phyloP scores from a whole-genome alignment of 352 stramenopile genomes.

The Pythium scleroteichum region DNA sequence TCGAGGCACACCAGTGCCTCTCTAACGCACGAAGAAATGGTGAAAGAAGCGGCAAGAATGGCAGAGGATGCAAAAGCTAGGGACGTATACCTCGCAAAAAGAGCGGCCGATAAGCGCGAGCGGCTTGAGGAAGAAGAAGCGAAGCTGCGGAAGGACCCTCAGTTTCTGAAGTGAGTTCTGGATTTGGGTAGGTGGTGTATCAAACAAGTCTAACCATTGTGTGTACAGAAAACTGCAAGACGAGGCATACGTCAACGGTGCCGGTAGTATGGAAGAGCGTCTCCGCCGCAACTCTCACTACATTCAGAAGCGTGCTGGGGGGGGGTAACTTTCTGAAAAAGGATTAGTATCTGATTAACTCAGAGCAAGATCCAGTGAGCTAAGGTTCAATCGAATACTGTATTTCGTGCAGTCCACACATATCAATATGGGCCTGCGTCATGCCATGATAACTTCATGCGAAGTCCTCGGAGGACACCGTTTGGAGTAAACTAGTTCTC shows the following conservation, averaged over 20 bases:
- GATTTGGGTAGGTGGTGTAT: neutral
- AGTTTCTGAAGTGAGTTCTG: slow-evolving; percentile 71
- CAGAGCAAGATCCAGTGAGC: too few relatives aligned
- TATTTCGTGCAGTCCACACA: neutral
- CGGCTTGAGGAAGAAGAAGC: slow-evolving; percentile 58
- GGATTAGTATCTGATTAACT: too few relatives aligned
- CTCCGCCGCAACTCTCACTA: slow-evolving; percentile 84
- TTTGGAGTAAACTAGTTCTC: slow-evolving; percentile 22
- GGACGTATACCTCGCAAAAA: slow-evolving; percentile 61
- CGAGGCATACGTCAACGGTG: slow-evolving; percentile 62
- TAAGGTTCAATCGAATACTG: neutral
- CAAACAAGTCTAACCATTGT: neutral
- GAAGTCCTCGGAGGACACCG: too few relatives aligned
- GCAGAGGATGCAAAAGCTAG: slow-evolving; percentile 68
- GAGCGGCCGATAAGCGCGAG: slow-evolving; percentile 48
- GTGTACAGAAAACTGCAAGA: slow-evolving; percentile 63
- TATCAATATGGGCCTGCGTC: neutral
- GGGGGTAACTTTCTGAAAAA: slow-evolving; percentile 81
- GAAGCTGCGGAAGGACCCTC: slow-evolving; percentile 53
- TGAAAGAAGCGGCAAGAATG: slow-evolving; percentile 66
- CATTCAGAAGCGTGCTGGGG: slow-evolving; percentile 79
- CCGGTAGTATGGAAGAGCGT: slow-evolving; percentile 72
- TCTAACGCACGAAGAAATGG: slow-evolving; percentile 64
- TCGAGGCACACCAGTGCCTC: slow-evolving; percentile 17
- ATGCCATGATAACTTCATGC: too few relatives aligned